Evolutionary conservation across 2,329 filamentous ascomycete genomes (phyloP).

Genomic region (Verticillium nubilum): DNA sequence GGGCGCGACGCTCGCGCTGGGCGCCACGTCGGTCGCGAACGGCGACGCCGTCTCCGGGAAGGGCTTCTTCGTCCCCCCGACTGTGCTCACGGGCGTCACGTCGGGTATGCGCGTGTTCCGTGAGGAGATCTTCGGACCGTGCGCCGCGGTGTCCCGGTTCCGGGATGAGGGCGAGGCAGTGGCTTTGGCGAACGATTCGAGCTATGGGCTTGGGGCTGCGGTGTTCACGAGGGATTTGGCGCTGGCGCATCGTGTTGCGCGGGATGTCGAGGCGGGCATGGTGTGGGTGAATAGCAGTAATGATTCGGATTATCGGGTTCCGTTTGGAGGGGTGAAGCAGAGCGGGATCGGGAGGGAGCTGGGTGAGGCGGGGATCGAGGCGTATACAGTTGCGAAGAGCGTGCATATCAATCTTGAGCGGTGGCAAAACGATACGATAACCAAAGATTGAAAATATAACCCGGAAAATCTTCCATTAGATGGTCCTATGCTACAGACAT

Average conservation of each 20-base stretch:
- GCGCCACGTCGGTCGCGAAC: constrained; percentile 23
- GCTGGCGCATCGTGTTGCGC: constrained; percentile 31
- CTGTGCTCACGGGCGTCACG: constrained; percentile 19
- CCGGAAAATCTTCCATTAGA: background rate
- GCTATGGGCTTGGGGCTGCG: constrained; percentile 49
- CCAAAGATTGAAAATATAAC: background rate
- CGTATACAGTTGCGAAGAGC: constrained; percentile 21
- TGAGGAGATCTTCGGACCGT: constrained; percentile 26
- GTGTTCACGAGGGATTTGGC: constrained; percentile 51
- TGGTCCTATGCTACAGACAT: background rate
- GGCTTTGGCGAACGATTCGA: constrained; percentile 33
- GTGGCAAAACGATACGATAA: background rate
- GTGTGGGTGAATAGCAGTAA: constrained; percentile 33
- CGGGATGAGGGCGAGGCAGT: constrained; percentile 26
- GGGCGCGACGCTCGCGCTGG: constrained; percentile 46
- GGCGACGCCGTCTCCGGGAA: constrained; percentile 20
- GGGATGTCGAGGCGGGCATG: constrained; percentile 49
- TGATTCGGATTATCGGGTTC: constrained; percentile 22
- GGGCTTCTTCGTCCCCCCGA: constrained; percentile 28
- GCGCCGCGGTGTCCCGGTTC: constrained; percentile 20
- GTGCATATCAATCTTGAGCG: constrained; percentile 19
- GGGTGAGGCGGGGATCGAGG: constrained; percentile 21
- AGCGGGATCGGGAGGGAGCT: constrained; percentile 24
- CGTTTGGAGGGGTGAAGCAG: constrained; percentile 27
- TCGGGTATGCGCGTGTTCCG: constrained; percentile 19